Percentiles rank a stretch among this genome's conserved stretches.
Conservation (phyloP, 441 rosid species). For the Macaranga tanarius region DNA sequence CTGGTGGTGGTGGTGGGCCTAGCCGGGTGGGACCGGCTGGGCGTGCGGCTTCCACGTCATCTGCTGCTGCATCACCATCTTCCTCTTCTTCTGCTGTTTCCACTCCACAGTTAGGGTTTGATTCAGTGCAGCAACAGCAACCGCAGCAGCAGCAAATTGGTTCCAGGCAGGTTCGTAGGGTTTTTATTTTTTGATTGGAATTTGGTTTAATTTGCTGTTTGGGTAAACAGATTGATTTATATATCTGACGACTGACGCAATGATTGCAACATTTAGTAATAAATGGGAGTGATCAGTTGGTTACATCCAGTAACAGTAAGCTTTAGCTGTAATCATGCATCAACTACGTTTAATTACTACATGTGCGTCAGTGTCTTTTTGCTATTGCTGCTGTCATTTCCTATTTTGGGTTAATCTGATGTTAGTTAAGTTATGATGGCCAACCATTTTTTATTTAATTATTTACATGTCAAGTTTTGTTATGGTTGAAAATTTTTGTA, state of each 20-base stretch:
- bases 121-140: slow-evolving; percentile 65
- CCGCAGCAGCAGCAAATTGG: slow-evolving; percentile 43
- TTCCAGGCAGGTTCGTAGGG: slow-evolving; percentile 64
- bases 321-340: slow-evolving; percentile 11
- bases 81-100: slow-evolving; percentile 95
- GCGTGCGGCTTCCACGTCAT: slow-evolving; percentile 82
- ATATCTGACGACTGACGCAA: too few relatives aligned
- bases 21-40: slow-evolving; percentile 71
- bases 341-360: neutral
- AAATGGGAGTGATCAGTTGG: slow-evolving; percentile 25
- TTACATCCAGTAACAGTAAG: neutral
- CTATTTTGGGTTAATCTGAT: too few relatives aligned
- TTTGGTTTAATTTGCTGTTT: slow-evolving; percentile 22
- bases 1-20: slow-evolving; percentile 82
- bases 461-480: neutral
- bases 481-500: neutral
- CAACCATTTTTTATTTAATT: neutral
- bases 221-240: neutral
- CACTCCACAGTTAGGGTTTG: slow-evolving; percentile 62
- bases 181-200: neutral
- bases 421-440: neutral
- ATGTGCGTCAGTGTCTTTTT: neutral
- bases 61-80: slow-evolving; percentile 93
- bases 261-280: slow-evolving; percentile 23
- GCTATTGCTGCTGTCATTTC: neutral